phyloP scores from a whole-genome alignment of 2,329 filamentous ascomycete species.

The Alternaria sp. region DNA sequence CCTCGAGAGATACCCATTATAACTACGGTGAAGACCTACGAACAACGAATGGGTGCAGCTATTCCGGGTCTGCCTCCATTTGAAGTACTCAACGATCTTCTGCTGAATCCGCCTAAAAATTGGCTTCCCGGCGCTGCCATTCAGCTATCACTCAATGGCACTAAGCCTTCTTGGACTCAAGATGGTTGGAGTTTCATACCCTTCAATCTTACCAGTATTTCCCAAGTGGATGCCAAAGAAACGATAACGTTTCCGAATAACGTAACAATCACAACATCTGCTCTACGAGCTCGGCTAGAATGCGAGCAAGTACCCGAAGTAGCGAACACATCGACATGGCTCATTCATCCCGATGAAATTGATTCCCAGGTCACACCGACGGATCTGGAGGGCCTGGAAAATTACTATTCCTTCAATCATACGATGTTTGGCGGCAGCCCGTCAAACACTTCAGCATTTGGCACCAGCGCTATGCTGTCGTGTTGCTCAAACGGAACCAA shows the following conservation, averaged over 20 bases:
- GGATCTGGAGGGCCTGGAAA: not conserved
- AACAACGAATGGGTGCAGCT: no score
- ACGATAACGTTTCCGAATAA: not conserved
- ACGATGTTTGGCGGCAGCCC: conserved; percentile 4
- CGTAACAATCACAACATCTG: conserved; percentile 13
- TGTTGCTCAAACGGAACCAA: conserved; percentile 19
- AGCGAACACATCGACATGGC: conserved; percentile 15
- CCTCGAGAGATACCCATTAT: conserved; percentile 13
- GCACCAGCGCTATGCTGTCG: not conserved
- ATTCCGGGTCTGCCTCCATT: not conserved
- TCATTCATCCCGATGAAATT: not conserved
- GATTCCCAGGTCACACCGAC: no score
- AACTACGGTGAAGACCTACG: not conserved
- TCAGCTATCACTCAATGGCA: conserved; percentile 14
- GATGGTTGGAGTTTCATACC: conserved; percentile 25
- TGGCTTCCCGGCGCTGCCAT: conserved; percentile 20
- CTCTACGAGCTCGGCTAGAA: conserved; percentile 13
- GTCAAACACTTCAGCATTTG: conserved; percentile 8
- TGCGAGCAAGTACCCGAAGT: conserved; percentile 10
- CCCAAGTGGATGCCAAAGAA: not conserved
- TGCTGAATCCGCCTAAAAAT: conserved; percentile 10
- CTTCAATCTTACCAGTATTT: conserved; percentile 9
- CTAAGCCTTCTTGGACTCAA: conserved; percentile 18
- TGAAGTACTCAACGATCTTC: not conserved
- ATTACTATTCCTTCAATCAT: not conserved